phyloP scores from a whole-genome alignment of 2,329 filamentous ascomycete species.

The Phoma herbarum region DNA sequence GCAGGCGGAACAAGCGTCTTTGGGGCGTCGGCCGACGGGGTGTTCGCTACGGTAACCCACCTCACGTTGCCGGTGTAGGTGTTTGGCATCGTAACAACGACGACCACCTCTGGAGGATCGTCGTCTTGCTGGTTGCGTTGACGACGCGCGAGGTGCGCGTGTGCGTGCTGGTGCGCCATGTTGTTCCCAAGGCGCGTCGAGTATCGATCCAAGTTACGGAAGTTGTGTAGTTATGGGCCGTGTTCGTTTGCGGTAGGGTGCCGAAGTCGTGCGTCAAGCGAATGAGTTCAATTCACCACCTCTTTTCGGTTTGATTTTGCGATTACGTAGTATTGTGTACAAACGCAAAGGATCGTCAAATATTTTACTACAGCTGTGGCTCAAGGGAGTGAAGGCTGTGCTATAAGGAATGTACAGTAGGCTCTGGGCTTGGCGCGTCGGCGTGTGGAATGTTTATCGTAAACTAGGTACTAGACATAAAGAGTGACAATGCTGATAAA shows the following conservation, averaged over 20 bases:
- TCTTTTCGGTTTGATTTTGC: slow-evolving; percentile 23
- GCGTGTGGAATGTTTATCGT: slow-evolving; percentile 39
- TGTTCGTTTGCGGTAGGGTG: slow-evolving; percentile 7
- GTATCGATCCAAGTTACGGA: background rate
- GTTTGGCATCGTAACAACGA: slow-evolving; percentile 62
- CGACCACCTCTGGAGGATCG: slow-evolving; percentile 38
- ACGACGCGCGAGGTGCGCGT: slow-evolving; percentile 42
- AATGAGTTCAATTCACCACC: slow-evolving; percentile 21
- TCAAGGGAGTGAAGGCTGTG: slow-evolving; percentile 36
- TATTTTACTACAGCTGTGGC: slow-evolving; percentile 38
- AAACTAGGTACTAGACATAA: slow-evolving; percentile 45
- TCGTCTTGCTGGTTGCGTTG: slow-evolving; percentile 34
- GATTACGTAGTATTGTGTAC: slow-evolving; percentile 37
- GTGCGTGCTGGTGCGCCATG: slow-evolving; percentile 39
- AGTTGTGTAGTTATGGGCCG: slow-evolving; percentile 12
- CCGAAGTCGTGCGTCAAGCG: slow-evolving; percentile 9
- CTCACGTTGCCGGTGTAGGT: slow-evolving; percentile 60
- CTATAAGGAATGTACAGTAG: slow-evolving; percentile 44
- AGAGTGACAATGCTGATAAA: slow-evolving; percentile 43
- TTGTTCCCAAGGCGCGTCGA: slow-evolving; percentile 13
- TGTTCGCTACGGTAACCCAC: slow-evolving; percentile 33
- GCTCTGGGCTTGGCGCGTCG: slow-evolving; percentile 25
- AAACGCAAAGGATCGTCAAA: slow-evolving; percentile 26
- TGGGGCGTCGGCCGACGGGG: slow-evolving; percentile 15
- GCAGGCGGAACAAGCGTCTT: slow-evolving; percentile 34